Conservation (phyloP, 2,329 filamentous ascomycete genomes). For the Akanthomyces lecanii region DNA sequence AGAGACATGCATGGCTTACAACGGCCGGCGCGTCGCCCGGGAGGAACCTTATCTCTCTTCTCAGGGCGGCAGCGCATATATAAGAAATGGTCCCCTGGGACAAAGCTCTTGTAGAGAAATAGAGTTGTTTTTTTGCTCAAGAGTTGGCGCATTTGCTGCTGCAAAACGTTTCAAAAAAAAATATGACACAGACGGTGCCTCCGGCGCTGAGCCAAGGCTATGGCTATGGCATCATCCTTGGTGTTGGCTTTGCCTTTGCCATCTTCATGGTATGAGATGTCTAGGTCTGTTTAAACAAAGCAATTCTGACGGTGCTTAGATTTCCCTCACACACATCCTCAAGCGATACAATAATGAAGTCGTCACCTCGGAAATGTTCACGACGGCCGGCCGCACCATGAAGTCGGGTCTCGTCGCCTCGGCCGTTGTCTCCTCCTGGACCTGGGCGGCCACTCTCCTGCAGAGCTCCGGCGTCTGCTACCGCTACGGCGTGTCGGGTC, state of each 20-base stretch:
- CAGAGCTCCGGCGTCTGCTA: constrained; percentile 82
- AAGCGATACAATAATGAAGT: constrained; percentile 62
- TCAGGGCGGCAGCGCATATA: not conserved
- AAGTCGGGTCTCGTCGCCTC: constrained; percentile 85
- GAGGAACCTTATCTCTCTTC: constrained; percentile 6
- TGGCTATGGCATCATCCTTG: constrained; percentile 75
- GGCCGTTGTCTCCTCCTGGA: constrained; percentile 91
- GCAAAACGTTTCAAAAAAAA: not conserved
- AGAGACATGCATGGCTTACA: not conserved
- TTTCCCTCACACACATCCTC: constrained; percentile 65
- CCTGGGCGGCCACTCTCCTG: constrained; percentile 80
- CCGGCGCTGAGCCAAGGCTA: constrained; percentile 54
- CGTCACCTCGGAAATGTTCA: constrained; percentile 92
- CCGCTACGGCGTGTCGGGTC: constrained; percentile 64
- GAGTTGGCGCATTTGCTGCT: no score
- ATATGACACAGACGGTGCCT: constrained; percentile 9
- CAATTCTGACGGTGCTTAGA: constrained; percentile 29
- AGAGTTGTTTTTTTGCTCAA: not conserved
- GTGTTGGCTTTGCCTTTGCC: constrained; percentile 69
- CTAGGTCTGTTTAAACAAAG: not conserved
- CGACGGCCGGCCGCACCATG: constrained; percentile 79
- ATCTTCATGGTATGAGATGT: constrained; percentile 55
- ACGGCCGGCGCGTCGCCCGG: not conserved
- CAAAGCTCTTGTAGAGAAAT: not conserved
- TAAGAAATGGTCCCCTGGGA: not conserved